Conservation (phyloP, 768 basidiomycete species). For the Kwoniella sp. region DNA sequence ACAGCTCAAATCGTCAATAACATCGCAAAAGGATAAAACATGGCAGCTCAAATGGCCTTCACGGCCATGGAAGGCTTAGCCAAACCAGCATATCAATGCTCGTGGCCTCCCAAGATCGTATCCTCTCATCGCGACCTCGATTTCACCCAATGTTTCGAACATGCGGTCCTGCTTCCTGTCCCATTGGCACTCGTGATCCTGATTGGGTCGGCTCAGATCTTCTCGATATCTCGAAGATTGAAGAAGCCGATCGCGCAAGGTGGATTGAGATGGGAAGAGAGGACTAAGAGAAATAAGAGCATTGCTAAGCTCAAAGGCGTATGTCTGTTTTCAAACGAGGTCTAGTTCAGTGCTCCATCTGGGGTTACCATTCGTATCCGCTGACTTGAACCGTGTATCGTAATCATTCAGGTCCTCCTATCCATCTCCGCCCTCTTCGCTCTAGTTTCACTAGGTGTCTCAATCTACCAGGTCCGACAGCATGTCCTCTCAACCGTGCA, state of each 20-base stretch:
- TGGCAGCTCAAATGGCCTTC: slow-evolving; percentile 18
- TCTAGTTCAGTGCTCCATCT: too few species aligned
- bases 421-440: slow-evolving; percentile 56
- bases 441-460: slow-evolving; percentile 58
- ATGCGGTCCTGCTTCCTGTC: slow-evolving; percentile 66
- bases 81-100: slow-evolving; percentile 6
- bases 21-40: too few species aligned
- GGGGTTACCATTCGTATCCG: too few species aligned
- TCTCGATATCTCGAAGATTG: slow-evolving; percentile 29
- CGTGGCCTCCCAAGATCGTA: slow-evolving; percentile 49
- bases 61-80: neutral
- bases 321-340: slow-evolving; percentile 54
- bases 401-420: slow-evolving; percentile 36
- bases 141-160: slow-evolving; percentile 77
- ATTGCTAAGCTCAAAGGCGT: slow-evolving; percentile 70
- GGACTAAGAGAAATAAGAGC: slow-evolving; percentile 61
- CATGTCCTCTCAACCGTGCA: slow-evolving; percentile 59
- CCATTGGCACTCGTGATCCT: slow-evolving; percentile 60
- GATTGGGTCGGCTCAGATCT: slow-evolving; percentile 53
- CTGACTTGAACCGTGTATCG: too few species aligned
- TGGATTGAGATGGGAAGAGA: slow-evolving; percentile 53
- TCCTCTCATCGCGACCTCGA: slow-evolving; percentile 71
- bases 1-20: too few species aligned
- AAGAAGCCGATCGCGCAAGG: slow-evolving; percentile 55
- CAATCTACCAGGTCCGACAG: slow-evolving; percentile 57